Evolutionary conservation across 176 grass and related monocot species (phyloP), one percentile per base, ranked within the genome.

Genomic region (Pontederia crassipes): DNA sequence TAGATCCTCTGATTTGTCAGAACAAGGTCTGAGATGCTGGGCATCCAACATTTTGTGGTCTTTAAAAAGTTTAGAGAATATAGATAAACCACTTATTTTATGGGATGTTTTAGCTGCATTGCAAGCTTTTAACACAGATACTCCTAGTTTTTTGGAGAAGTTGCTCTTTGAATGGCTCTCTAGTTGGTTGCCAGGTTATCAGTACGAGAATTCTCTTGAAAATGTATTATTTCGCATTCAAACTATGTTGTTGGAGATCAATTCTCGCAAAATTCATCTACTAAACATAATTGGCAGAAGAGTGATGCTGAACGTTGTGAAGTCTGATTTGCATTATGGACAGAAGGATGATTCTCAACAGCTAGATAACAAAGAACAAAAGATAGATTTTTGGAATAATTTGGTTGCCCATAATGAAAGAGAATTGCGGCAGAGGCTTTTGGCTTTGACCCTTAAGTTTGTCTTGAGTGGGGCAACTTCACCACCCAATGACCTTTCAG

Each of bases 231-330:
- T 53, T 61, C 62, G 50, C 63, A 58, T 53, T 46, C 65, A 28
- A 29, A 64, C 52, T 46, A 77, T 69, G 72, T 17, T 95, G 52
- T 77, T 75, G 13, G 68, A 52, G 49, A 59, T 79, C 32, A 81
- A 78, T 69, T 74, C 55, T 49, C 64, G 83, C 49, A 95, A 79
- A 77, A 65, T 95, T 46, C 77, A 84, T n/a, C 84, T 95, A 49
- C 57, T 87, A 24, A 89, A 89, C 68, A 73, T 89, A 57, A 79
- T 89, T 52, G 79, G 77, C 77, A 83, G 86, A 81, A 83, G 77
- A 86, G 49, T 89, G 71, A 81, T 82, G 68, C 58, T 79, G 11
- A 72, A 35, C 13, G 17, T 47, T 28, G 32, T 10, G n/a, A 20
- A 40, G 17, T 14, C 24, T 52, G 57, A 51, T 11, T 12, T 52